These are phyloP conservation scores for Stellera chamaejasme DNA, from an alignment of 345 rosid genomes.

Conservation along the genomic window DNA sequence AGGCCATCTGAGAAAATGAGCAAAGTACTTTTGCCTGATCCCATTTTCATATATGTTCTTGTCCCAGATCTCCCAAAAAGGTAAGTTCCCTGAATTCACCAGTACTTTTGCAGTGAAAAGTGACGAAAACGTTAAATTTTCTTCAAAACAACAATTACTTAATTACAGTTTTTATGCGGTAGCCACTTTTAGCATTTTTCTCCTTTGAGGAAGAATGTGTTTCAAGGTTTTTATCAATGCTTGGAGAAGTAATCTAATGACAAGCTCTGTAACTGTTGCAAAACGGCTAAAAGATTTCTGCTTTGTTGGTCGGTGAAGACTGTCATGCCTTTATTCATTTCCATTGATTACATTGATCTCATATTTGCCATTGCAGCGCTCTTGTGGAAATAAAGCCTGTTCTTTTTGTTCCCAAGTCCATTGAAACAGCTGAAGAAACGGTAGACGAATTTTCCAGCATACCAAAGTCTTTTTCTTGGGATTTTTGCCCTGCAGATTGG, in stretches of 20 bases:
- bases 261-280: not conserved
- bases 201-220: not conserved
- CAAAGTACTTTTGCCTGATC: slow-evolving; percentile 30
- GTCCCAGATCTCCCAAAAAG: slow-evolving; percentile 95
- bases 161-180: no score
- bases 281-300: no score
- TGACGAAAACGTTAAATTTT: no score
- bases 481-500: slow-evolving; percentile 68
- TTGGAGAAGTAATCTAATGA: not conserved
- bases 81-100: slow-evolving; percentile 21
- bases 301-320: no score
- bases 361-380: slow-evolving; percentile 45
- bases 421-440: slow-evolving; percentile 24
- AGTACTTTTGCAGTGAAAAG: no score
- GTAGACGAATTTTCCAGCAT: slow-evolving; percentile 15
- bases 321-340: not conserved
- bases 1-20: slow-evolving; percentile 26
- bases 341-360: not conserved
- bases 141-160: no score
- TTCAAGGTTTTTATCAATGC: no score
- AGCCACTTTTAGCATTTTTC: not conserved
- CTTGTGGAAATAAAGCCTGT: slow-evolving; percentile 86
- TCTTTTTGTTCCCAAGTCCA: slow-evolving; percentile 45
- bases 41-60: slow-evolving; percentile 57
- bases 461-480: slow-evolving; percentile 29